These are phyloP conservation scores for Hypoxylon rubiginosum DNA, from an alignment of 2,329 filamentous ascomycete species.

Conservation along the genomic window DNA sequence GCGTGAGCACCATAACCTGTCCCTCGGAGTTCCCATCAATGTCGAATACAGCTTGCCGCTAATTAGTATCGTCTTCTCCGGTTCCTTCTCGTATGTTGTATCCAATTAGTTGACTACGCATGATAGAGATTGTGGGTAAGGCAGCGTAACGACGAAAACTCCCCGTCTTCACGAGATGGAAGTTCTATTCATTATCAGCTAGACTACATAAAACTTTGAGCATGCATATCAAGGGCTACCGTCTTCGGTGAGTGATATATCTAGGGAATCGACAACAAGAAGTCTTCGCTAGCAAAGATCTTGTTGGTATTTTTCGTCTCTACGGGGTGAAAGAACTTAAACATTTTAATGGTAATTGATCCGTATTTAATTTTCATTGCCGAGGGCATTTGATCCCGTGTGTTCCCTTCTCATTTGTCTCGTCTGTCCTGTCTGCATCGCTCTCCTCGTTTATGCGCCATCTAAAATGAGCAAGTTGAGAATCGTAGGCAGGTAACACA, in stretches of 20 bases:
- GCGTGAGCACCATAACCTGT: neutral
- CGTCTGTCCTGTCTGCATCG: too few species aligned
- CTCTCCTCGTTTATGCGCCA: too few species aligned
- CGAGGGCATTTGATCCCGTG: neutral
- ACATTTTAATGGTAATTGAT: neutral
- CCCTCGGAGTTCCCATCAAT: neutral
- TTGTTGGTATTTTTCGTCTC: neutral
- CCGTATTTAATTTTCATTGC: conserved; percentile 5
- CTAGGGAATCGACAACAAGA: conserved; percentile 1
- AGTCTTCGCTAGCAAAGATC: neutral
- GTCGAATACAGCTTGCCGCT: neutral
- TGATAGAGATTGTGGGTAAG: neutral
- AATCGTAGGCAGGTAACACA: neutral
- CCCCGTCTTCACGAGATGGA: neutral
- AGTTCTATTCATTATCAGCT: too few species aligned
- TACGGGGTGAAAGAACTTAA: neutral
- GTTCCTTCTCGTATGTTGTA: too few species aligned
- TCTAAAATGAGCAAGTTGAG: neutral
- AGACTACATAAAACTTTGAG: too few species aligned
- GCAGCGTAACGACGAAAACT: neutral
- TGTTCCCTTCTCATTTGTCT: neutral
- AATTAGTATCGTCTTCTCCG: too few species aligned
- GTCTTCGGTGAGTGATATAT: neutral
- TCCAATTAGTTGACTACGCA: neutral
- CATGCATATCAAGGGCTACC: too few species aligned